Evolutionary conservation across 257 asterid genomes (phyloP).

Genomic region (Capsicum rhomboideum): DNA sequence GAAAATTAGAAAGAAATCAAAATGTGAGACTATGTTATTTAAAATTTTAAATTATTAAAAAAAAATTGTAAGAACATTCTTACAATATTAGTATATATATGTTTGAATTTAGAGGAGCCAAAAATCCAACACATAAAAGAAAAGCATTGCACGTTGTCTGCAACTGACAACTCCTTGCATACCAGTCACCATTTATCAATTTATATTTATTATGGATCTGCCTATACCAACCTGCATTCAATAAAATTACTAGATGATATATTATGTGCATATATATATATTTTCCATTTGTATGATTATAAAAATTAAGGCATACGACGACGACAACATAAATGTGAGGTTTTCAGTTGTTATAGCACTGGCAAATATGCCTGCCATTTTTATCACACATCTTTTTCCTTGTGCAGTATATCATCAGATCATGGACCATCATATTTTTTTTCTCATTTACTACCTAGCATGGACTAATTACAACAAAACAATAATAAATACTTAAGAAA

Average conservation of each 20-base stretch:
- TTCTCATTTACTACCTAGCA: conserved; percentile 11
- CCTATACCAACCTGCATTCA: conserved; percentile 53
- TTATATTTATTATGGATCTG: conserved; percentile 43
- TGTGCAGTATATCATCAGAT: conserved; percentile 29
- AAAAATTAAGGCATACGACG: conserved; percentile 7
- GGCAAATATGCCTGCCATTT: conserved; percentile 33
- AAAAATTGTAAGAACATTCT: background rate
- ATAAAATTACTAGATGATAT: background rate
- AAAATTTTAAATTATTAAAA: too few relatives aligned
- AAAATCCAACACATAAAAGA: background rate
- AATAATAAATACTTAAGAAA: background rate
- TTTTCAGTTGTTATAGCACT: conserved; percentile 26
- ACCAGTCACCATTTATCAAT: conserved; percentile 12
- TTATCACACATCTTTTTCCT: conserved; percentile 22
- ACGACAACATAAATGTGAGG: conserved; percentile 13
- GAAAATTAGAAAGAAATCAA: too few relatives aligned
- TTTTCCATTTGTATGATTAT: background rate
- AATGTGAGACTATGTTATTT: too few relatives aligned
- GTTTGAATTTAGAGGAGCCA: background rate
- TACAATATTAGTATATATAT: background rate
- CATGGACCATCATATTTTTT: conserved; percentile 32
- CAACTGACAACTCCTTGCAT: conserved; percentile 31
- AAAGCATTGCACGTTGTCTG: conserved; percentile 17
- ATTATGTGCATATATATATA: background rate
- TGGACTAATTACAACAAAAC: conserved; percentile 18